Evolutionary conservation across 2,329 filamentous ascomycete genomes (phyloP), one percentile per base, ranked within the genome.

Genomic region (Exophiala alcalophila): DNA sequence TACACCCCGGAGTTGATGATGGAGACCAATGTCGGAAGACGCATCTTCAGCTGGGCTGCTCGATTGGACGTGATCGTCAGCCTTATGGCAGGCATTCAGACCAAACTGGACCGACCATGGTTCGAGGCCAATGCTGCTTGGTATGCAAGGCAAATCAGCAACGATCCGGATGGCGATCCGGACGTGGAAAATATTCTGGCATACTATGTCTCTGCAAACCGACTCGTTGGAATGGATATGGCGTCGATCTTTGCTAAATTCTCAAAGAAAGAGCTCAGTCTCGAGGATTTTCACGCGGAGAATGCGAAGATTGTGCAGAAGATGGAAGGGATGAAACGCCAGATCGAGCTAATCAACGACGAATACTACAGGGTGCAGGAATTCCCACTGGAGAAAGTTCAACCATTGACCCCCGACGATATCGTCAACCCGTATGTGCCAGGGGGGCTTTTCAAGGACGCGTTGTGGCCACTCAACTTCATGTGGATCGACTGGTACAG

Each of bases 41-140:
- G 84, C 57, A 80, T 92, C 30, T 75, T 94, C 35, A 73, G 76
- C n/a, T 97, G 92, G 92, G 96, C 95, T 62, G 76, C 81, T 20
- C 82, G 90, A 24, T 94, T 94, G 59, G 92, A 97, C 62, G 74
- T 90, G 7, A 86, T 90, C 44, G 81, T 87, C 4, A 85, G 86
- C 1, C 77, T 96, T 49, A 81, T 95, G 73, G 86, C 86, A 16
- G 85, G 86, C 1, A 84, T 84, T 53, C 80, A 83, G 54, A 81
- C 86, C 1, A 77, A 82, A 2, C 71, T 97, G 10, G 75, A 82
- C 5, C 77, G 81, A 32, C 81, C 88, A 47, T 97, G 90, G 90
- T 90, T 91, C 57, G 70, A 74, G 2, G 69, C 73, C 5, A 76
- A 79, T 41, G 72, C 83, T 29, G 70, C 80, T 3, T 84, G 78